Conservation (phyloP, 139 green algal species). For the Chlamydomonas sp. region DNA sequence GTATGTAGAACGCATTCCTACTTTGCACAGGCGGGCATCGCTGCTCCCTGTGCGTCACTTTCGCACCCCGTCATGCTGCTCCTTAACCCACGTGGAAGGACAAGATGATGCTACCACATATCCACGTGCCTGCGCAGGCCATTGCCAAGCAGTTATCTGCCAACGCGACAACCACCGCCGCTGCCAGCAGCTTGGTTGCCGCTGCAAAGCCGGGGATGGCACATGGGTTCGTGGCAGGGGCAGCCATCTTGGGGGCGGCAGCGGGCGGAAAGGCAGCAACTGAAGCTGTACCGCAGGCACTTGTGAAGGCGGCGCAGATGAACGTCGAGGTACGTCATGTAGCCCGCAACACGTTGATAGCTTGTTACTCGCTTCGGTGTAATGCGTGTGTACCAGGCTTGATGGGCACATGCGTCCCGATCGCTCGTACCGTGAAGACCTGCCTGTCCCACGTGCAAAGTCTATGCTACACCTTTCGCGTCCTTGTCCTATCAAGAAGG, state of each 20-base stretch:
- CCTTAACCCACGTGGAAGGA: too few species aligned
- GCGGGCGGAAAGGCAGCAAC: neutral
- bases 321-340: neutral
- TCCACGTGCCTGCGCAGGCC: neutral
- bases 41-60: too few species aligned
- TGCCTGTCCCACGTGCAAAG: too few species aligned
- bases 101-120: too few species aligned
- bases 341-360: neutral
- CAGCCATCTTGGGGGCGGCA: constrained; percentile 3
- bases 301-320: neutral
- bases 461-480: too few species aligned
- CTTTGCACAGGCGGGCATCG: too few species aligned
- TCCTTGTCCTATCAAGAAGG: too few species aligned
- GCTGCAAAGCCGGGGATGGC: neutral
- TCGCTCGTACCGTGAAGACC: too few species aligned
- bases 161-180: neutral
- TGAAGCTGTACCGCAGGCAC: neutral
- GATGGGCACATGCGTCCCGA: too few species aligned
- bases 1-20: too few species aligned
- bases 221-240: neutral
- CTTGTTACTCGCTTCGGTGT: neutral
- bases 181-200: neutral
- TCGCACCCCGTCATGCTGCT: too few species aligned
- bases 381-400: too few species aligned
- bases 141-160: neutral